Conservation (phyloP, 345 rosid genomes). For the Trapa incisa region DNA sequence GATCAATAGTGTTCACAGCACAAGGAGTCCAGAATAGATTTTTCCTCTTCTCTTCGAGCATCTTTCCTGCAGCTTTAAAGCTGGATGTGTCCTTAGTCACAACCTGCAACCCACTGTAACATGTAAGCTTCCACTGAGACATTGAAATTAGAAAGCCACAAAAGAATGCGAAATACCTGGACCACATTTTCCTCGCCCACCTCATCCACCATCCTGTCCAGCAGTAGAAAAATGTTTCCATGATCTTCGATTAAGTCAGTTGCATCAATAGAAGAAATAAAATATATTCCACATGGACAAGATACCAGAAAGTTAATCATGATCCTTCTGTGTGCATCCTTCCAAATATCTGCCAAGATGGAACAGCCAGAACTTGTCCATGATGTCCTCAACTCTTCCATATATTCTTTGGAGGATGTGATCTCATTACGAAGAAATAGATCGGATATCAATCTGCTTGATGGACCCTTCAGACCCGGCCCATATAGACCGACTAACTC, state of each 20-base stretch:
- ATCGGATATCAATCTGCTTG: slow-evolving; percentile 33
- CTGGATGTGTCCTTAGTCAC: slow-evolving; percentile 40
- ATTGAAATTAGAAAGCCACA: background rate
- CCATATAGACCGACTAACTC: slow-evolving; percentile 52
- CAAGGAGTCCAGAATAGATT: slow-evolving; percentile 76
- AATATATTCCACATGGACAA: slow-evolving; percentile 49
- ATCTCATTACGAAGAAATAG: slow-evolving; percentile 45
- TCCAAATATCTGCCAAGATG: slow-evolving; percentile 57
- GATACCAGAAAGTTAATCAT: slow-evolving; percentile 48
- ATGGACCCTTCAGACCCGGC: slow-evolving; percentile 28
- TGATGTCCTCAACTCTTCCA: slow-evolving; percentile 29
- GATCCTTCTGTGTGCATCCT: slow-evolving; percentile 42
- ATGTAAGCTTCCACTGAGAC: slow-evolving; percentile 6
- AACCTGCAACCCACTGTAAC: slow-evolving; percentile 22
- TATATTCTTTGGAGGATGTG: slow-evolving; percentile 21
- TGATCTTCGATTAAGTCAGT: slow-evolving; percentile 44
- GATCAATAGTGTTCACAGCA: slow-evolving; percentile 48
- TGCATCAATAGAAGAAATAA: slow-evolving; percentile 56
- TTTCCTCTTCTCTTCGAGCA: slow-evolving; percentile 66
- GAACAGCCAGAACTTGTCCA: slow-evolving; percentile 53
- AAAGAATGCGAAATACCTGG: slow-evolving; percentile 25
- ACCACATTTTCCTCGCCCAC: slow-evolving; percentile 64
- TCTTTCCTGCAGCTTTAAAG: slow-evolving; percentile 57
- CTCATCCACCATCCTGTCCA: slow-evolving; percentile 66
- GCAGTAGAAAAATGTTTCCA: slow-evolving; percentile 32